These are phyloP conservation scores for Catenaria anguillulae DNA, from an alignment of 371 early-diverging fungal genomes.

Conservation along the genomic window DNA sequence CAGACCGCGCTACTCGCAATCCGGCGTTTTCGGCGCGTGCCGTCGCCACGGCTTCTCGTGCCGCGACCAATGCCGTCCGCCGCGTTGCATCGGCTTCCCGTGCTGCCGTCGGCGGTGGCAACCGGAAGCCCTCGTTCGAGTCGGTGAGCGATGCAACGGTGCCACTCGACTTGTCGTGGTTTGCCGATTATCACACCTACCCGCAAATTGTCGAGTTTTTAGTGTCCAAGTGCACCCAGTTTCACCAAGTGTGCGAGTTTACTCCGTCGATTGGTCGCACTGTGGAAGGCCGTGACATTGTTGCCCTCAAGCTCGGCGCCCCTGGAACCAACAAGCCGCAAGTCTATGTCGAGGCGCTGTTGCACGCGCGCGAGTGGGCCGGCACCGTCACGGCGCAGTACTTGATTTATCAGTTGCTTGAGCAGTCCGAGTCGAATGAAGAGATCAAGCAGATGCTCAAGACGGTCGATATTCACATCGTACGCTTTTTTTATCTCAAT, in stretches of 20 bases:
- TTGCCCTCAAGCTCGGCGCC: conserved; percentile 29
- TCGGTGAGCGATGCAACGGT: no score
- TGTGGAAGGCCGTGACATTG: conserved; percentile 29
- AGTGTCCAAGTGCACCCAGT: neutral
- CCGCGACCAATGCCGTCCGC: no score
- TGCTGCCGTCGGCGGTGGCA: no score
- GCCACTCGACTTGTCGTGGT: neutral
- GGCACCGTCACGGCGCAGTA: conserved; percentile 30
- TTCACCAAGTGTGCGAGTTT: neutral
- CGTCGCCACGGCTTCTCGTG: no score
- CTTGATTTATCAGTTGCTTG: conserved; percentile 25
- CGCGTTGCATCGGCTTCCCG: no score
- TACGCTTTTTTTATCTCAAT: no score
- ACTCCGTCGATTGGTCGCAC: conserved; percentile 28
- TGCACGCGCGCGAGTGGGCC: conserved; percentile 49
- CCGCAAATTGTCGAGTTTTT: neutral
- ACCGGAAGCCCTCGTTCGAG: no score
- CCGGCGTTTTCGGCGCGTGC: no score
- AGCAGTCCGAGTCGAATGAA: conserved; percentile 14
- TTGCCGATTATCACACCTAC: neutral
- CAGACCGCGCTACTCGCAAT: no score
- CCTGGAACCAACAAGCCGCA: conserved; percentile 20
- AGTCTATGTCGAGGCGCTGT: conserved; percentile 33
- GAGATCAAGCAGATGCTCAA: conserved; percentile 22
- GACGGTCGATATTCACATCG: conserved; percentile 17